These are phyloP conservation scores for Fragaria vesca DNA, from an alignment of 306 rosid genomes.

Conservation along the genomic window DNA sequence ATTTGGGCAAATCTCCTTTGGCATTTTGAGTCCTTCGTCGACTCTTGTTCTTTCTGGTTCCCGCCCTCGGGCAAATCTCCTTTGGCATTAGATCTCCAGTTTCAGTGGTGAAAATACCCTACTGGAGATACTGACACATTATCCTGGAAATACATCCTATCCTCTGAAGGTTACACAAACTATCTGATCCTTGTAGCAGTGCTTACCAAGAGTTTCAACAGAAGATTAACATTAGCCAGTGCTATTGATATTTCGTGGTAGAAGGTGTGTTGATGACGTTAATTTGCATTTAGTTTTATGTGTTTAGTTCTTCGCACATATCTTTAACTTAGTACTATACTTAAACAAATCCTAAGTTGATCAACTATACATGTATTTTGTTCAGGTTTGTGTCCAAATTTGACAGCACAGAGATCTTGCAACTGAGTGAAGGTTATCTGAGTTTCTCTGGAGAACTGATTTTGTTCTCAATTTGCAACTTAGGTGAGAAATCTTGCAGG, in stretches of 20 bases:
- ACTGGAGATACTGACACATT: conserved; percentile 38
- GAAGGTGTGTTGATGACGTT: conserved; percentile 37
- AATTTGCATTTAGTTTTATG: conserved; percentile 14
- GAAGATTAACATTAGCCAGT: conserved; percentile 12
- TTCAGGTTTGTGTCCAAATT: conserved; percentile 20
- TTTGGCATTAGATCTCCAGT: conserved; percentile 48
- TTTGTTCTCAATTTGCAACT: conserved; percentile 25
- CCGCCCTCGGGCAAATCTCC: conserved; percentile 57
- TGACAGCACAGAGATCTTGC: conserved; percentile 14
- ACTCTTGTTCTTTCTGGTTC: conserved; percentile 33
- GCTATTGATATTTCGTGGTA: conserved; percentile 33
- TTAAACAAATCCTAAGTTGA: conserved; percentile 2
- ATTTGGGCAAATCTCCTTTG: conserved; percentile 65
- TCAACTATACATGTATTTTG: conserved; percentile 8
- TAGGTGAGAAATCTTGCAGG: conserved; percentile 25
- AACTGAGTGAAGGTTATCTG: conserved; percentile 15
- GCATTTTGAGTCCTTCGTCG: conserved; percentile 60
- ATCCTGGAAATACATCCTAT: conserved; percentile 28
- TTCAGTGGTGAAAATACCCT: conserved; percentile 38
- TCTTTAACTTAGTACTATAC: neutral
- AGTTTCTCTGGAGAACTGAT: neutral
- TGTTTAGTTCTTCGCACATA: neutral
- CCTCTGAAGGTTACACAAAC: conserved; percentile 30
- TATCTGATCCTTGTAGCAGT: conserved; percentile 24
- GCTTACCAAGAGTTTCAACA: conserved; percentile 11